Evolutionary conservation across 2,329 filamentous ascomycete genomes (phyloP).

Genomic region (Xylariaceae sp.): DNA sequence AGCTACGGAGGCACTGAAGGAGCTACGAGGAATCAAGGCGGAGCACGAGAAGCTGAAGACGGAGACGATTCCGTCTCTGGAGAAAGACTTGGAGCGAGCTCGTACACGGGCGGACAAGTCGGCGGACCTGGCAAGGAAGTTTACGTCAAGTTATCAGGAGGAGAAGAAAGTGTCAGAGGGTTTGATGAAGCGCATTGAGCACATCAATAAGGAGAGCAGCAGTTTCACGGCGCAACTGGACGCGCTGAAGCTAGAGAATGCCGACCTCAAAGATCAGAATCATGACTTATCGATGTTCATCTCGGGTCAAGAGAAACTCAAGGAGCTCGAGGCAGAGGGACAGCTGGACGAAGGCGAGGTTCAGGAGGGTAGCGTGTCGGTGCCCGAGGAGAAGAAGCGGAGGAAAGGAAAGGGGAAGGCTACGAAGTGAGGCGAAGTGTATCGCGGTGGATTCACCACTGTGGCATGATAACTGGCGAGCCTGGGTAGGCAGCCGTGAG

Average conservation of each 20-base stretch:
- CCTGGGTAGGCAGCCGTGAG: no score
- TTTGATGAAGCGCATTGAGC: slow-evolving; percentile 77
- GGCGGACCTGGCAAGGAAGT: slow-evolving; percentile 69
- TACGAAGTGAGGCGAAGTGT: slow-evolving; percentile 11
- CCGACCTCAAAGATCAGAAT: slow-evolving; percentile 80
- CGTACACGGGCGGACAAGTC: slow-evolving; percentile 68
- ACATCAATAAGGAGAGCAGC: slow-evolving; percentile 63
- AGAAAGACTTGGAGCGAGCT: slow-evolving; percentile 69
- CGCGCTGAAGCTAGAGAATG: slow-evolving; percentile 60
- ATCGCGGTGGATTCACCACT: no score
- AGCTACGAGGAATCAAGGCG: slow-evolving; percentile 51
- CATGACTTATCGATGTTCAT: slow-evolving; percentile 86
- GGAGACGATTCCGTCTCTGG: slow-evolving; percentile 64
- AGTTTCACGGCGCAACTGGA: slow-evolving; percentile 55
- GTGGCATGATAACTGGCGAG: no score
- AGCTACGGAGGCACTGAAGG: slow-evolving; percentile 47
- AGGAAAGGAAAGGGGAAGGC: slow-evolving; percentile 53
- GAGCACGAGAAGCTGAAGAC: slow-evolving; percentile 51
- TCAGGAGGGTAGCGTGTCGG: slow-evolving; percentile 67
- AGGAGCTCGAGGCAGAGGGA: slow-evolving; percentile 62
- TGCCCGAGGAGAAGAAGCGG: slow-evolving; percentile 52
- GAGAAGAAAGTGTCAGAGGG: slow-evolving; percentile 83
- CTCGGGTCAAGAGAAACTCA: slow-evolving; percentile 76
- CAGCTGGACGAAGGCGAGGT: slow-evolving; percentile 66
- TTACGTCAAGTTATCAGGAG: slow-evolving; percentile 76